Base-by-base conservation (phyloP, 1,139 yeast species). In the Suhomyces coccinellae region DNA sequence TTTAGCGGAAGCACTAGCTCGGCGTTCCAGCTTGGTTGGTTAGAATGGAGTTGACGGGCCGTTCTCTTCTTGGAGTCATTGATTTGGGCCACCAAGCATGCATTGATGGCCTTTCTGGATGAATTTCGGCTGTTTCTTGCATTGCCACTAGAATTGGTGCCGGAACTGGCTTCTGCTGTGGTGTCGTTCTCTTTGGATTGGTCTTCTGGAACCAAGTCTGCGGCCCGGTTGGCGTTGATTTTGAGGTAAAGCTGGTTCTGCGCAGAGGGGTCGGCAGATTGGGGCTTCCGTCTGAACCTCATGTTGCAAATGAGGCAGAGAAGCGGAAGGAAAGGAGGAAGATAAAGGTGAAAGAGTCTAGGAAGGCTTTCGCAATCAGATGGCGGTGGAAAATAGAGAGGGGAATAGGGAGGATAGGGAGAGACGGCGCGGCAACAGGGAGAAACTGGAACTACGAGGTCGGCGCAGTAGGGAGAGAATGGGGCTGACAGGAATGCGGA, bases 1-100 rank as follows among this genome's bases (percentile, higher is more conserved):
- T 54, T 57, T 48, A 77, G 59, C 0, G 73, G 73, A 1, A 77
- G 45, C 1, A 55, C 39, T 6, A 74, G 48, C 1, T 65, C 59
- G 20, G 71, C 67, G 46, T 74, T 74, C 81, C 81, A 77, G 22
- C 69, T 65, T 0, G 82, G 82, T 34, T 72, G 64, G 32, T 57
- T 55, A 6, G 79, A 70, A 47, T 65, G 58, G 35, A 74, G 61
- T 52, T 68, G 73, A 43, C 67, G 58, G 29, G 62, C 50, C 3
- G 77, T 66, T 26, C 63, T 60, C 48, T 62, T 68, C 31, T 58
- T 64, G 26, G 45, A 44, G 3, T 59, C 55, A 47, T 73, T 73
- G 44, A 73, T 55, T 47, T 58, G 63, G 4, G 67, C 74, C 17
- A 67, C 64, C 22, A 73, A 54, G 12, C 71, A 58, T 5, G 78